phyloP scores from a whole-genome alignment of 176 grass and related monocot species.

The Poa annua region DNA sequence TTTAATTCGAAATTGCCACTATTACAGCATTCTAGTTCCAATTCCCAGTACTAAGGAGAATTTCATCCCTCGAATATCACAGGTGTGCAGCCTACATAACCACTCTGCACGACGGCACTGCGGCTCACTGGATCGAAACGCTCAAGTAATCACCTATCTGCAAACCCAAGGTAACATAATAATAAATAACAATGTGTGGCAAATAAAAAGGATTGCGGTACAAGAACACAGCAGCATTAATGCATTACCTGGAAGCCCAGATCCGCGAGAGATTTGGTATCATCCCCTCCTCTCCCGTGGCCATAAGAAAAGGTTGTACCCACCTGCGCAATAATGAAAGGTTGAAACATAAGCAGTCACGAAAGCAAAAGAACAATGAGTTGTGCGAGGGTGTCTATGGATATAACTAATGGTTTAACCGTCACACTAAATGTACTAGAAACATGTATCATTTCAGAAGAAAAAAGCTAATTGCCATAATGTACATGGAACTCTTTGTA shows the following conservation, averaged over 20 bases:
- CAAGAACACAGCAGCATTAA: background rate
- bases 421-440: background rate
- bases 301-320: constrained; percentile 78
- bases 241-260: constrained; percentile 81
- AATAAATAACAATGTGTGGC: background rate
- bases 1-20: background rate
- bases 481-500: background rate
- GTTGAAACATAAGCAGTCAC: background rate
- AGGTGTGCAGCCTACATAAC: background rate
- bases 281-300: constrained; percentile 69
- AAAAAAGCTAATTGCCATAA: background rate
- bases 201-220: background rate
- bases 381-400: background rate
- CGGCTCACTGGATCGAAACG: constrained; percentile 62
- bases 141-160: constrained; percentile 90
- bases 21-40: constrained; percentile 32
- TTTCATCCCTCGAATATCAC: background rate
- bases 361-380: background rate
- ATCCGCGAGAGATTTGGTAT: constrained; percentile 78
- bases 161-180: constrained; percentile 12
- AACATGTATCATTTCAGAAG: constrained; percentile 10
- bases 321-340: constrained; percentile 57
- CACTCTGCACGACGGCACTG: background rate
- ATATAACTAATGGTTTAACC: background rate
- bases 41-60: constrained; percentile 11